Percentiles rank a stretch among this genome's conserved stretches.
Conservation (phyloP, 1,284 basidiomycete species). For the Meira miltonrushii region DNA sequence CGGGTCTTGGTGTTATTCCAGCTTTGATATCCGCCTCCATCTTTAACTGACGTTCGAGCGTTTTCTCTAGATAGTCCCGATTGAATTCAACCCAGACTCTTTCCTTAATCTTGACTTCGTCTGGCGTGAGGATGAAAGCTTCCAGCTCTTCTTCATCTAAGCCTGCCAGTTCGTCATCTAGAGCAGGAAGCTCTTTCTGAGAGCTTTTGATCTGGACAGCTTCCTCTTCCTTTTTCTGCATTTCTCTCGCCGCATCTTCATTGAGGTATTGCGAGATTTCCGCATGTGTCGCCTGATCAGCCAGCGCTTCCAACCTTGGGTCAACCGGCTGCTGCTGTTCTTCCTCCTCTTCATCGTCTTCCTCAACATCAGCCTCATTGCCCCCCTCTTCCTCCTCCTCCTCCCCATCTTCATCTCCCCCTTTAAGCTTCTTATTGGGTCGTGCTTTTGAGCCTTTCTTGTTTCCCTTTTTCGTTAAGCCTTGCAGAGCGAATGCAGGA, state of each 20-base stretch:
- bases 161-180: slow-evolving; percentile 31
- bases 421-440: slow-evolving; percentile 7
- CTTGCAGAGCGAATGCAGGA: slow-evolving; percentile 64
- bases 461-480: slow-evolving; percentile 65
- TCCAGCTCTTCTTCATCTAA: slow-evolving; percentile 92
- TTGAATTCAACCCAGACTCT: slow-evolving; percentile 96
- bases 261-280: slow-evolving; percentile 40
- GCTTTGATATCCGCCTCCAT: slow-evolving; percentile 47
- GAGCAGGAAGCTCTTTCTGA: neutral
- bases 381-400: slow-evolving; percentile 48
- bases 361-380: slow-evolving; percentile 42
- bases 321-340: slow-evolving; percentile 54
- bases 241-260: slow-evolving; percentile 25
- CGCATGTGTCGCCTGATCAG: slow-evolving; percentile 38
- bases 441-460: slow-evolving; percentile 36
- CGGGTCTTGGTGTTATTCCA: slow-evolving; percentile 25
- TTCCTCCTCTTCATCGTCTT: slow-evolving; percentile 55
- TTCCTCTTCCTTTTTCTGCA: neutral
- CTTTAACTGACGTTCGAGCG: slow-evolving; percentile 47
- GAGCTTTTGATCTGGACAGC: neutral
- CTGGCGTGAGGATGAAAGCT: slow-evolving; percentile 69
- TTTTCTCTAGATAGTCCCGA: slow-evolving; percentile 80
- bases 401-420: neutral
- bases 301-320: slow-evolving; percentile 34
- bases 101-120: slow-evolving; percentile 83